Base-by-base conservation (phyloP, 2,329 filamentous ascomycete species). In the Cladosporium sp. region DNA sequence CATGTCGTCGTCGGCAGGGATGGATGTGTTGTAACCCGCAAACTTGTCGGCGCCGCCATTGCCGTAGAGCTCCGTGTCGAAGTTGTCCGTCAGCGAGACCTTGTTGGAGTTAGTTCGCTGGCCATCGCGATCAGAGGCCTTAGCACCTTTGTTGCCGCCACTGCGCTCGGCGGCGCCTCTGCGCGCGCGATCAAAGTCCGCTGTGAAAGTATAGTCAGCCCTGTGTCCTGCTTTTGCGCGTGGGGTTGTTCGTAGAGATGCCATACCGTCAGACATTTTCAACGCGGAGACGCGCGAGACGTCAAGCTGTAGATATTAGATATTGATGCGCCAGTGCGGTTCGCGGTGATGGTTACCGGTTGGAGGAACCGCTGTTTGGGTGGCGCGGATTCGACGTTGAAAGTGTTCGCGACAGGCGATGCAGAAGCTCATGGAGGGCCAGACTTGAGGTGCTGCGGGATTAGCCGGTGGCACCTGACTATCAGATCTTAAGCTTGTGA, bases 141-240 rank as follows among this genome's bases (percentile, higher is more conserved):
- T 88, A 74, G 87, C 88, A 78, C 88, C 87, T 80, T 92, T 92
- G 81, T 90, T 94, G 66, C 74, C 82, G 69, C 88, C 84, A 77
- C 96, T 96, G 74, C 92, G 90, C 88, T 96, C 92, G 76, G 89
- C 88, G 82, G 96, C 92, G 73, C 93, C 88, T 81, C 87, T 88
- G 78, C 87, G 87, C 76, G 96, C 89, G 71, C 87, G 84, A 73
- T 94, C 90, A 77, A 96, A 94, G 76, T 95, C 91, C 76, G 89
- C 88, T 82, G 58, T 14, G 43, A 49, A 19, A 45, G 39, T 52
- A 20, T 28, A 19, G 34, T 58, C 36, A 59, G 60, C 25, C 25
- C 25, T 25, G 25, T 30, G 17, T 54, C n/a, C 60, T 60, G 62
- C 50, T 40, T 15, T 54, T 39, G 34, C 51, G 34, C 28, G 15